Conservation (phyloP, 2,329 filamentous ascomycete species). For the Aureobasidium uvarum region DNA sequence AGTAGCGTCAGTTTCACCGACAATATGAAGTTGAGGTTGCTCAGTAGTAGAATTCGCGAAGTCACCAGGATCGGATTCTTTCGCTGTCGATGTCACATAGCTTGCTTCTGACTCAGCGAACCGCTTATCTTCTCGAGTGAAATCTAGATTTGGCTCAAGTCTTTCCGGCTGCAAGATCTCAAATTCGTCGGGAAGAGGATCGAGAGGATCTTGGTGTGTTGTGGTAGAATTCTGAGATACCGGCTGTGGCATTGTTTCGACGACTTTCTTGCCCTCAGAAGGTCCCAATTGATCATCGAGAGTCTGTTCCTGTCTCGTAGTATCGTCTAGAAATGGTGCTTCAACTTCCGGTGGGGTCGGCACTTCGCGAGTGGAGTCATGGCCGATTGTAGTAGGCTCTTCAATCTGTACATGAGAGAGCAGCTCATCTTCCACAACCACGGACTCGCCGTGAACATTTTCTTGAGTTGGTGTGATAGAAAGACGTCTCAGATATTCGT, state of each 20-base stretch:
- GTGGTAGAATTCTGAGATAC: background rate
- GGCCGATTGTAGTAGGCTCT: background rate
- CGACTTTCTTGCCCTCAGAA: background rate
- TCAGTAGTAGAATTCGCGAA: background rate
- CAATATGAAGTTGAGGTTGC: background rate
- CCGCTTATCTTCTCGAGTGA: background rate
- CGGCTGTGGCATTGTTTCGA: background rate
- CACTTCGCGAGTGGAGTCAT: background rate
- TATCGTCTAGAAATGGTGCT: background rate
- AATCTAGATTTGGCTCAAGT: background rate
- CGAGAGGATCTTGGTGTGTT: background rate
- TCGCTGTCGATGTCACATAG: background rate
- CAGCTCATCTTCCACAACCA: background rate
- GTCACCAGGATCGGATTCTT: background rate
- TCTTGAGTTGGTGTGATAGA: background rate
- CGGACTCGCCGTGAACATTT: background rate
- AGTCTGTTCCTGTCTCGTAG: too few species aligned
- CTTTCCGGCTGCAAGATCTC: background rate
- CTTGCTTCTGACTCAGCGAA: background rate
- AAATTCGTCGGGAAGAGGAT: background rate
- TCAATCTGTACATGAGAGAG: background rate
- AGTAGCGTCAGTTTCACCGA: background rate
- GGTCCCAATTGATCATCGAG: background rate
- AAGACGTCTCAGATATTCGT: background rate
- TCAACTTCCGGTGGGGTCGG: background rate